A percentile compares a stretch with the other conserved stretches of the same genome.
Conservation (phyloP, 306 rosid genomes). For the Dryas drummondii region DNA sequence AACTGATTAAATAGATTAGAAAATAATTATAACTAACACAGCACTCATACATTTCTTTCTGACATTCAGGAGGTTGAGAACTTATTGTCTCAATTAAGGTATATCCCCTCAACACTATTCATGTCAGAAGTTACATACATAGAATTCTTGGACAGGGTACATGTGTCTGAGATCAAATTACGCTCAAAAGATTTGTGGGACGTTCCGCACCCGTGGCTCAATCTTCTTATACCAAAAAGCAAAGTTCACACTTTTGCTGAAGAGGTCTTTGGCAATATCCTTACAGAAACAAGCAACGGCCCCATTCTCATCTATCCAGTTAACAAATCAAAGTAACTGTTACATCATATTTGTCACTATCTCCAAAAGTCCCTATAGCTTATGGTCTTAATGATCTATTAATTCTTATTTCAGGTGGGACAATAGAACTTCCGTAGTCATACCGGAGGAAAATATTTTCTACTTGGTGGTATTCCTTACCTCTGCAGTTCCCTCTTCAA, state of each 20-base stretch:
- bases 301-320: constrained; percentile 93
- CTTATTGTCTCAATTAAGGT: constrained; percentile 45
- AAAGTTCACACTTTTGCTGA: constrained; percentile 69
- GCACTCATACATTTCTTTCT: constrained; percentile 16
- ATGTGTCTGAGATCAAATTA: constrained; percentile 76
- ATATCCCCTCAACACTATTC: constrained; percentile 81
- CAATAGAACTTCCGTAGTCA: constrained; percentile 62
- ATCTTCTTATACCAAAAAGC: constrained; percentile 86
- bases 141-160: constrained; percentile 89
- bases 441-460: constrained; percentile 86
- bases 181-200: constrained; percentile 94
- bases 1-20: no score
- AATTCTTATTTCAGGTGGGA: constrained; percentile 76
- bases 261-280: constrained; percentile 82
- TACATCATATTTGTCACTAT: background rate
- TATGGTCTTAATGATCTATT: constrained; percentile 14
- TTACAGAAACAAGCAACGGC: constrained; percentile 66
- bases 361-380: background rate
- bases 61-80: constrained; percentile 65
- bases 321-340: constrained; percentile 69
- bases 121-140: constrained; percentile 68
- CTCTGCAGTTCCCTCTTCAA: constrained; percentile 82
- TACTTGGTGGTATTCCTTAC: constrained; percentile 83
- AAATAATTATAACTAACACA: background rate
- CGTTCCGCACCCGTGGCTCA: constrained; percentile 99